Percentiles rank a stretch among this genome's conserved stretches.
Conservation (phyloP, 2,329 filamentous ascomycete genomes). For the Chaetoscypha palmicola region DNA sequence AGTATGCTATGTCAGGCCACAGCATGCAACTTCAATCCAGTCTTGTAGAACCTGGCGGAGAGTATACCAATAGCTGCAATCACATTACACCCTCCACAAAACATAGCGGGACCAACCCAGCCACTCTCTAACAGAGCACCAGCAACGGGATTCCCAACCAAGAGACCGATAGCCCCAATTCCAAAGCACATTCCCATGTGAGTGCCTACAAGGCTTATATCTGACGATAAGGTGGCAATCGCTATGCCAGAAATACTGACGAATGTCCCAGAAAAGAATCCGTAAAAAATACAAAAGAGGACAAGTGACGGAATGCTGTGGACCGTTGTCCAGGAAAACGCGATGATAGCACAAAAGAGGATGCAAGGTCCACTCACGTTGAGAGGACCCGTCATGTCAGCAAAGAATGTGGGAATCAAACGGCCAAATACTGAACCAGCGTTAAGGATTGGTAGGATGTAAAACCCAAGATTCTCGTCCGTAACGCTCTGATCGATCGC, state of each 20-base stretch:
- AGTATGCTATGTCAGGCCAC: no score
- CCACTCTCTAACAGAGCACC: conserved; percentile 2
- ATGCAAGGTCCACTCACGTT: conserved; percentile 41
- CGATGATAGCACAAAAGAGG: conserved; percentile 42
- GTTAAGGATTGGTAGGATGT: conserved; percentile 16
- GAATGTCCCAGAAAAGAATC: not conserved
- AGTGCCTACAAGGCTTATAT: not conserved
- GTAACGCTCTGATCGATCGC: conserved; percentile 18
- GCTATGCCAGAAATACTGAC: not conserved
- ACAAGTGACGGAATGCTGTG: conserved; percentile 47
- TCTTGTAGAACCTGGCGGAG: no score
- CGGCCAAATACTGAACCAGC: conserved; percentile 44
- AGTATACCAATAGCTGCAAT: not conserved
- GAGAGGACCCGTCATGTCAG: conserved; percentile 45
- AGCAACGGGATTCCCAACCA: conserved; percentile 30
- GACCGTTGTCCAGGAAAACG: conserved; percentile 44
- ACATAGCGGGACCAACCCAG: not conserved
- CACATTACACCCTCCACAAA: not conserved
- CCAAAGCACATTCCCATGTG: conserved; percentile 43
- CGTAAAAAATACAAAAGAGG: conserved; percentile 37
- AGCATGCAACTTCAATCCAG: no score
- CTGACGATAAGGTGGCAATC: not conserved
- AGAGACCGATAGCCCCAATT: conserved; percentile 36
- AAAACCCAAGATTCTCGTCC: conserved; percentile 32
- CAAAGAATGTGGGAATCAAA: conserved; percentile 46